Evolutionary conservation across 768 basidiomycete genomes (phyloP), one percentile per base, ranked within the genome.

Genomic region (Pleurotus giganteus): DNA sequence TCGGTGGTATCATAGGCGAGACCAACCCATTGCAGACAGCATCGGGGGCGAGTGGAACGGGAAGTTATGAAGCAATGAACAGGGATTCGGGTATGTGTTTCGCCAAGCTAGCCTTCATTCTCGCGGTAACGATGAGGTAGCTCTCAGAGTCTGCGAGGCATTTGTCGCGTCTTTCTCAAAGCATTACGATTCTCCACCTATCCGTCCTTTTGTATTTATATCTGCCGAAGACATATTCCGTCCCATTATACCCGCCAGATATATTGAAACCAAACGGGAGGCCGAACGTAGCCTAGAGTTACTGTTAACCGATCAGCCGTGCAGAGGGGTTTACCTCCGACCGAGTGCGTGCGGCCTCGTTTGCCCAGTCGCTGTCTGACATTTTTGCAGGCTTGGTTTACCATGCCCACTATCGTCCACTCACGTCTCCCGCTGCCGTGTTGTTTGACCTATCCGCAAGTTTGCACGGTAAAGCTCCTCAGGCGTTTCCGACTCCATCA

Each of bases 201-300:
- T 76, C 45, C 80, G 86, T 52, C 81, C 86, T n/a, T 98, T 99
- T 70, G 80, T 98, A 36, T 98, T 91, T 71, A 77, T 99, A 54
- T 99, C 97, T 46, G 97, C 97, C 4, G 96, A 96, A 65, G 93
- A 95, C 66, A 83, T 96, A 44, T 94, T 85, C 71, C 84, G 91
- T 12, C 97, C 96, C 24, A 63, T 96, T 63, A 82, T 98, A 47
- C 85, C 94, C 26, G 77, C 82, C 0, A 74, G 89, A 31, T 99
- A 99, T 72, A 93, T 98, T 63, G 80, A 88, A 65, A 89, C 91
- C n/a, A 99, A 99, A 73, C 84, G 95, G 17, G 84, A 94, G 63
- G 94, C 97, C 6, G 97, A 99, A 67, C 75, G 73, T 28, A 91
- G 98, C 56, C 76, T 74, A 42, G 65, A 73, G 27, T 77, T 87